phyloP scores from a whole-genome alignment of 2,329 filamentous ascomycete species.

The Mycosphaerelloides madeirae region DNA sequence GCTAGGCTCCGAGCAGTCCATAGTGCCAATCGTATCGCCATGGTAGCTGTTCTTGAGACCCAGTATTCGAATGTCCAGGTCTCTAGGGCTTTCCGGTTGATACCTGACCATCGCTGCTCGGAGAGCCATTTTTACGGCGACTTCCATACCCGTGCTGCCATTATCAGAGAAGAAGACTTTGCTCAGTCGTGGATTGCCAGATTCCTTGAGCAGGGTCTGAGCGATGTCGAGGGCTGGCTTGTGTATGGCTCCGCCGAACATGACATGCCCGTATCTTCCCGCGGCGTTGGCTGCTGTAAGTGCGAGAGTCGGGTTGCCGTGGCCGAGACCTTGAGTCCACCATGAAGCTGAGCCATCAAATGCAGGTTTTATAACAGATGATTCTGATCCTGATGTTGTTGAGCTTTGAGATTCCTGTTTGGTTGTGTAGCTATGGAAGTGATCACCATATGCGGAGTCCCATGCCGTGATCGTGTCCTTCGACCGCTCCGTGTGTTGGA shows the following conservation, averaged over 20 bases:
- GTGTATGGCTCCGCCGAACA: slow-evolving; percentile 79
- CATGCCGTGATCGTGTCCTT: slow-evolving; percentile 65
- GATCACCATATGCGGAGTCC: slow-evolving; percentile 74
- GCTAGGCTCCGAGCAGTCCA: slow-evolving; percentile 77
- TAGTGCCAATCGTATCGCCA: slow-evolving; percentile 81
- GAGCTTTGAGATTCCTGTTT: slow-evolving; percentile 27
- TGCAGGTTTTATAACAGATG: slow-evolving; percentile 54
- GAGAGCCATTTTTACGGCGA: slow-evolving; percentile 79
- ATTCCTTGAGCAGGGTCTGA: slow-evolving; percentile 55
- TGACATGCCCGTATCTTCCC: slow-evolving; percentile 79
- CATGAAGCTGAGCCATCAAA: slow-evolving; percentile 84
- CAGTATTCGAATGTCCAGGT: slow-evolving; percentile 60
- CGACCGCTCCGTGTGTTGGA: slow-evolving; percentile 65
- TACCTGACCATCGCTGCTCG: slow-evolving; percentile 63
- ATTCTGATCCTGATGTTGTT: slow-evolving; percentile 10
- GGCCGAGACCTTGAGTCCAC: slow-evolving; percentile 87
- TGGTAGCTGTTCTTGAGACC: slow-evolving; percentile 79
- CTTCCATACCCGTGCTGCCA: slow-evolving; percentile 76
- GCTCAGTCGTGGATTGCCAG: slow-evolving; percentile 60
- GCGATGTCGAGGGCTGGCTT: slow-evolving; percentile 69
- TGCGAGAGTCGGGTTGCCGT: slow-evolving; percentile 66
- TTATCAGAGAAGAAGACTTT: slow-evolving; percentile 83
- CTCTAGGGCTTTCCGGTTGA: slow-evolving; percentile 41
- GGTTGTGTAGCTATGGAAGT: slow-evolving; percentile 60
- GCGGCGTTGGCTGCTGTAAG: slow-evolving; percentile 76